A percentile compares a stretch with the other conserved stretches of the same genome.
Evolutionary conservation across 768 basidiomycete genomes (phyloP).

Genomic region (Boletellus sp.): DNA sequence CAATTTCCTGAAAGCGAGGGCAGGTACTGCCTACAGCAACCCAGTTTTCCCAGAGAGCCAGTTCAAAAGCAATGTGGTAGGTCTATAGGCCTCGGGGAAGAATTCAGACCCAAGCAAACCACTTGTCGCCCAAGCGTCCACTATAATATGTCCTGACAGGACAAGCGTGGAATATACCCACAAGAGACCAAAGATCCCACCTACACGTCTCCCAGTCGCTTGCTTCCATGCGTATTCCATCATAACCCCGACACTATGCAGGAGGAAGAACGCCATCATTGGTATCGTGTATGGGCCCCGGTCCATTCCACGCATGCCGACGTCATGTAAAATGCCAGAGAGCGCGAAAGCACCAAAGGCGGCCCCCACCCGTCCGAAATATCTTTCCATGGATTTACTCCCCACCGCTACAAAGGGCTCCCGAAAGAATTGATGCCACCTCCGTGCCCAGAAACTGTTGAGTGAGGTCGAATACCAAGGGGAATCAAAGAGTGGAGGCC

Average conservation of each 20-base stretch:
- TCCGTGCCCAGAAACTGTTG: constrained; percentile 55
- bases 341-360: constrained; percentile 57
- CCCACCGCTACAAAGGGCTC: constrained; percentile 54
- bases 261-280: constrained; percentile 52
- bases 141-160: constrained; percentile 43
- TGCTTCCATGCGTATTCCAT: constrained; percentile 47
- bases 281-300: constrained; percentile 43
- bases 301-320: constrained; percentile 57
- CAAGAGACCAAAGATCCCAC: constrained; percentile 45
- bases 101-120: constrained; percentile 19
- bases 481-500: constrained; percentile 60
- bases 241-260: constrained; percentile 51
- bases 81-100: constrained; percentile 17
- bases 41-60: constrained; percentile 1
- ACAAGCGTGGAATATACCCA: constrained; percentile 52
- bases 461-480: constrained; percentile 60
- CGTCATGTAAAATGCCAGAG: constrained; percentile 59
- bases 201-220: constrained; percentile 42
- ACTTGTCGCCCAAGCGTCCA: constrained; percentile 39
- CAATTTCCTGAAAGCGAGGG: neutral
- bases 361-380: constrained; percentile 46
- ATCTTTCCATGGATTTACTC: constrained; percentile 36
- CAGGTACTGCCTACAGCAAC: neutral
- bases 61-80: constrained; percentile 11
- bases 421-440: constrained; percentile 72